phyloP scores from a whole-genome alignment of 208 protist species.

The Acanthamoeba royreba region DNA sequence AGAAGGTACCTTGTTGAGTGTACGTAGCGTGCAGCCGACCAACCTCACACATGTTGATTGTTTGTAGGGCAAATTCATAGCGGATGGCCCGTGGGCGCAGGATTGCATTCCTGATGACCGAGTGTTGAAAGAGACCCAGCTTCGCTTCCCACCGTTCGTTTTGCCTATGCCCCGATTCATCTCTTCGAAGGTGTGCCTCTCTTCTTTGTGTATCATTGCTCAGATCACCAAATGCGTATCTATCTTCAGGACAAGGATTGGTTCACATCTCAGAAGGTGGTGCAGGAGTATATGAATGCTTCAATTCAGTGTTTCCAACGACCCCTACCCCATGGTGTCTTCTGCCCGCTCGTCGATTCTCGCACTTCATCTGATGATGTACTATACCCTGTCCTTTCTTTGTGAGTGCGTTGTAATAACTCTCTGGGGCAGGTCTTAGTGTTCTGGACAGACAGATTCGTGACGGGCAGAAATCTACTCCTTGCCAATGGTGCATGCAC shows the following conservation, averaged over 20 bases:
- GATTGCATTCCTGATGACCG: neutral
- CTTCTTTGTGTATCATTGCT: neutral
- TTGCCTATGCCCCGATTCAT: neutral
- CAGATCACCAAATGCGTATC: neutral
- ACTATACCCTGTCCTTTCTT: neutral
- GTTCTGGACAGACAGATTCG: neutral
- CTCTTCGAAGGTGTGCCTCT: neutral
- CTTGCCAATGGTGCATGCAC: neutral
- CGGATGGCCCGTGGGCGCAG: neutral
- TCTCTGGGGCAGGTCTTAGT: neutral
- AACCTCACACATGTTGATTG: neutral
- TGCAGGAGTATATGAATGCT: neutral
- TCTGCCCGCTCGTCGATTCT: neutral
- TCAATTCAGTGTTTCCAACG: neutral
- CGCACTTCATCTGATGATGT: neutral
- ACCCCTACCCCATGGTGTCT: neutral
- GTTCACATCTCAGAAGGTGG: neutral
- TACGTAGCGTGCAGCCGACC: no score
- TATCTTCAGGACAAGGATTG: neutral
- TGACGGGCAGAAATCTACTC: neutral
- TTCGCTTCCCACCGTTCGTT: neutral
- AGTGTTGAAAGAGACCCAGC: neutral
- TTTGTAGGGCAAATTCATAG: neutral
- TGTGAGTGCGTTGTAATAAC: no score
- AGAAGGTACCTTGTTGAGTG: no score